Percentiles rank a stretch among this genome's conserved stretches.
Evolutionary conservation across 495 filamentous ascomycete species (phyloP).

Genomic region (Aspergillus ostianus): DNA sequence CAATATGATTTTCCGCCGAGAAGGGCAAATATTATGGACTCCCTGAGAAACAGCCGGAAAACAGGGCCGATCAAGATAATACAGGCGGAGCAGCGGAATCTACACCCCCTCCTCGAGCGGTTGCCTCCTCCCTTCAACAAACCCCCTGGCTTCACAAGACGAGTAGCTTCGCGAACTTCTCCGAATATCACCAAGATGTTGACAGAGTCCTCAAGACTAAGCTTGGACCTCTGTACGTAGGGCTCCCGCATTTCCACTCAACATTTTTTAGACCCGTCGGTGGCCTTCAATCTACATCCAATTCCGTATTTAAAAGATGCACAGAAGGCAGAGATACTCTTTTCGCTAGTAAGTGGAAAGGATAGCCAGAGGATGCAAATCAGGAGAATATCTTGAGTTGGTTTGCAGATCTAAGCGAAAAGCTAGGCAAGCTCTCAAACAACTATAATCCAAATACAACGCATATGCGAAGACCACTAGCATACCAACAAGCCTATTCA

Average conservation of each 20-base stretch:
- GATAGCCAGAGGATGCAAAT: slow-evolving; percentile 18
- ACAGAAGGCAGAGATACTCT: slow-evolving; percentile 25
- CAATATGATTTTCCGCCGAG: too few species aligned
- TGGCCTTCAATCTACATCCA: slow-evolving; percentile 29
- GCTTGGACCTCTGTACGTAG: slow-evolving; percentile 22
- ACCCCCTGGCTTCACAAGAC: slow-evolving; percentile 42
- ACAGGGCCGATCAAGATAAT: too few species aligned
- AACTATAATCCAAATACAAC: slow-evolving; percentile 19
- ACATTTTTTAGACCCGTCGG: slow-evolving; percentile 36
- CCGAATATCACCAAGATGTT: slow-evolving; percentile 40
- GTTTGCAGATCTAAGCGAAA: slow-evolving; percentile 35
- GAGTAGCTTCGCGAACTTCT: slow-evolving; percentile 42
- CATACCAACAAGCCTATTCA: slow-evolving; percentile 32
- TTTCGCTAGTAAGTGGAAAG: slow-evolving; percentile 20
- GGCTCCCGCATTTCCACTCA: slow-evolving; percentile 33
- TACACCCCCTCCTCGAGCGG: slow-evolving; percentile 32
- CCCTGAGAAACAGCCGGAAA: too few species aligned
- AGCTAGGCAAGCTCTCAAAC: slow-evolving; percentile 30
- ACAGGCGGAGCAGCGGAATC: slow-evolving; percentile 2
- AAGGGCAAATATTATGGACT: too few species aligned
- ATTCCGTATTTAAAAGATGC: slow-evolving; percentile 38
- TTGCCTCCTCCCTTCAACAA: slow-evolving; percentile 31
- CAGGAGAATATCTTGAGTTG: slow-evolving; percentile 22
- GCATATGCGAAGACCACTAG: slow-evolving; percentile 28
- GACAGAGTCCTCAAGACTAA: slow-evolving; percentile 39